These are phyloP conservation scores for Pseudomonodictys pantanalensis DNA, from an alignment of 495 filamentous ascomycete species.

Conservation along the genomic window DNA sequence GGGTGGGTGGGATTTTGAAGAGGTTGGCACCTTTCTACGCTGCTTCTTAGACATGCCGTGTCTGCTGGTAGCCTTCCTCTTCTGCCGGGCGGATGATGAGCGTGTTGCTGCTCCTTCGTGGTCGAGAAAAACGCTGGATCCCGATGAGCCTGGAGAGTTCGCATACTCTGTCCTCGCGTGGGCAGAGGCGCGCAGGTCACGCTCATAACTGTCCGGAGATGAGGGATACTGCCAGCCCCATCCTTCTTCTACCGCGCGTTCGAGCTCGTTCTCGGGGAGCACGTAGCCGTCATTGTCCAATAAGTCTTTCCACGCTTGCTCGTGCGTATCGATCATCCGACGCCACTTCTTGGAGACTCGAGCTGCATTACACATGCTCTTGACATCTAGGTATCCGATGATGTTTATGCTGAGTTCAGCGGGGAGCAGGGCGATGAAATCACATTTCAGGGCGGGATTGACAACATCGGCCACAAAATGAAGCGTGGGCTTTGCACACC, in stretches of 20 bases:
- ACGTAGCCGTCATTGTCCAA: conserved; percentile 79
- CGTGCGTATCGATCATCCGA: conserved; percentile 81
- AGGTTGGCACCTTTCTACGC: conserved; percentile 50
- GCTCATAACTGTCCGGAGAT: conserved; percentile 70
- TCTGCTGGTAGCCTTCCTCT: conserved; percentile 55
- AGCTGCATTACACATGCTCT: conserved; percentile 85
- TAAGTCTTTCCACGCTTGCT: conserved; percentile 92
- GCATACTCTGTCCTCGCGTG: conserved; percentile 22
- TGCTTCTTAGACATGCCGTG: conserved; percentile 38
- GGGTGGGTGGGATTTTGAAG: conserved; percentile 38
- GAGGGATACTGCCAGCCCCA: conserved; percentile 98
- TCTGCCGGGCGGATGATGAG: conserved; percentile 46
- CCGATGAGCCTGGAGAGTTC: conserved; percentile 21
- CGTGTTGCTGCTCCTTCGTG: conserved; percentile 19
- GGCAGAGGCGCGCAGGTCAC: conserved; percentile 58
- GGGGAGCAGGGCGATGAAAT: conserved; percentile 81
- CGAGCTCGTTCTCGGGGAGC: conserved; percentile 77
- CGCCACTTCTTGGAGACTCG: conserved; percentile 96
- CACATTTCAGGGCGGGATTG: conserved; percentile 94
- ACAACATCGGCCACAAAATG: conserved; percentile 90
- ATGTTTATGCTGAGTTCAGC: conserved; percentile 84
- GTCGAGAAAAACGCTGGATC: conserved; percentile 8
- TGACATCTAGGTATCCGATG: conserved; percentile 78
- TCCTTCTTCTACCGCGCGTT: conserved; percentile 83
- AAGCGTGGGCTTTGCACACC: conserved; percentile 85